phyloP scores from a whole-genome alignment of 306 rosid species.

The Quercus wislizeni region DNA sequence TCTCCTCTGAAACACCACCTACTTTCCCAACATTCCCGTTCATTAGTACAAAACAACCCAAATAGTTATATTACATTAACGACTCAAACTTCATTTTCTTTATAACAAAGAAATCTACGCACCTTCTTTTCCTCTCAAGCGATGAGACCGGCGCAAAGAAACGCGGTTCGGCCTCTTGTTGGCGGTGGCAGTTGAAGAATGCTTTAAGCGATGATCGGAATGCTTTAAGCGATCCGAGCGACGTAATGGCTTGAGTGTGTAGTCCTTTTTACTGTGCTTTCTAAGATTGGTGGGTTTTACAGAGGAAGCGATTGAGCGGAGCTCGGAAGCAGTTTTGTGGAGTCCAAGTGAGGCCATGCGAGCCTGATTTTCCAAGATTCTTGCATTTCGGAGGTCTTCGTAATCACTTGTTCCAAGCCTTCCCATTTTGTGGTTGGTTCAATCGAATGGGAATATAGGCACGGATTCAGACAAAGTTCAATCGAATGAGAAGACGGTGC shows the following conservation, averaged over 20 bases:
- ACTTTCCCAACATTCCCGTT: too few species aligned
- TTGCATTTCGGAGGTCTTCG: slow-evolving; percentile 55
- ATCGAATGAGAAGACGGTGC: too few species aligned
- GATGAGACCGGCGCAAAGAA: slow-evolving; percentile 11
- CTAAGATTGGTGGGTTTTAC: slow-evolving; percentile 5
- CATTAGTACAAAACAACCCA: too few species aligned
- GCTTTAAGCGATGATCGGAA: slow-evolving; percentile 32
- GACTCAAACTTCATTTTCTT: too few species aligned
- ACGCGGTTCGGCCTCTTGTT: not conserved
- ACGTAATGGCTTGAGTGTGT: slow-evolving; percentile 41
- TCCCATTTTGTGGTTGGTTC: slow-evolving; percentile 26
- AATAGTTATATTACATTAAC: too few species aligned
- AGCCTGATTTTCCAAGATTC: slow-evolving; percentile 61
- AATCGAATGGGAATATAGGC: too few species aligned
- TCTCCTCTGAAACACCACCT: too few species aligned
- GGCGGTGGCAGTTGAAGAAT: not conserved
- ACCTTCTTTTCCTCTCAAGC: slow-evolving; percentile 27
- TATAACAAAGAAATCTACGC: not conserved
- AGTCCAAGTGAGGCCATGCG: slow-evolving; percentile 56
- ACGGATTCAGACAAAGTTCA: too few species aligned
- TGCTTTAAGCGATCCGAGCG: slow-evolving; percentile 52
- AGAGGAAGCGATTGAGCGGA: slow-evolving; percentile 32
- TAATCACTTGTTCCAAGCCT: slow-evolving; percentile 35
- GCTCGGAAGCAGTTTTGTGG: slow-evolving; percentile 39
- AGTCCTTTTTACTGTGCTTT: slow-evolving; percentile 6